Evolutionary conservation across 208 protist species (phyloP), one percentile per base, ranked within the genome.

Genomic region (Wallacemonas sp.): DNA sequence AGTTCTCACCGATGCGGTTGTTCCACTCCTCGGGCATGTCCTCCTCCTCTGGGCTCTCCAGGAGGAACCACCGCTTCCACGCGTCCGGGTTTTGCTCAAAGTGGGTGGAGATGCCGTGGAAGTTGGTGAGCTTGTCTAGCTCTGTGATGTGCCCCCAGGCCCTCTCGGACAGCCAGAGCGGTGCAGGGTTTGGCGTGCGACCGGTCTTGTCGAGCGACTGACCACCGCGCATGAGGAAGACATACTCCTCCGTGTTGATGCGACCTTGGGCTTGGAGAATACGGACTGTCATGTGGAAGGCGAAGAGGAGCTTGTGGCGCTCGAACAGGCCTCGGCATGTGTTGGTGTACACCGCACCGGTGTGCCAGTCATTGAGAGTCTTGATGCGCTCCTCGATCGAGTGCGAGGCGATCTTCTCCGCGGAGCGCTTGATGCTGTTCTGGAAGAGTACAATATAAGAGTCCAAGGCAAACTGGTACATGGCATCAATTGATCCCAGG

Each of bases 401-500:
- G 73, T 90, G 80, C 14, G 86, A 82, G 22, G 75, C 67, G 53
- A 97, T 97, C 72, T 94, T 95, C 66, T 97, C 94, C 36, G 86
- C 62, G 1, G 94, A 95, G 24, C 94, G 96, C 62, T 97, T 89
- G 79, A 99, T 99, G 75, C 89, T 98, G 42, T 82, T 81, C 66
- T 96, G 88, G 80, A 99, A 99, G 8, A 99, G 79, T 9, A 94
- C 77, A 53, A 99, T 98, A 80, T 99, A 99, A 3, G 95, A 90
- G 65, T 99, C 97, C 4, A 99, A 82, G 19, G 97, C 97, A 70
- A 99, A 99, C 79, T 99, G 98, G 82, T 99, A 99, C 98, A 99
- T 99, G 26, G 90, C 89, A 79, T 99, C 98, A 58, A 99, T 97
- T 12, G 77, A 83, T 39, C 91, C 87, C 15, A 99, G 79, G 78